Conservation (phyloP, 2,329 filamentous ascomycete species). For the Diplodia mutila region DNA sequence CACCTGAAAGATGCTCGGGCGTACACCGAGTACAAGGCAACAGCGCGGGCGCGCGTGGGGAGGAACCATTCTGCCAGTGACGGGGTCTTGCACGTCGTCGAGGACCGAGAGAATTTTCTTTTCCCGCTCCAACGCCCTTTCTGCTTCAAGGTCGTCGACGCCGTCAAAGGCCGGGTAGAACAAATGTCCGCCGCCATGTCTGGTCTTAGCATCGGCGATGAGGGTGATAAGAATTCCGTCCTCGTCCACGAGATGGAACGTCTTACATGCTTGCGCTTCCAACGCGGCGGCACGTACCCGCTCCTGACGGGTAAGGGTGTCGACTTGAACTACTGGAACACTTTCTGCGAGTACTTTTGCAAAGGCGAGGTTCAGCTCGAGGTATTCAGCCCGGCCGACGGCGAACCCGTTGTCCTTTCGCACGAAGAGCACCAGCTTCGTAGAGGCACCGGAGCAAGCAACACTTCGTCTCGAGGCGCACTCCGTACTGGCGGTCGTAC, state of each 20-base stretch:
- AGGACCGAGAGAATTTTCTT: background rate
- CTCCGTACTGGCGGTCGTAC: background rate
- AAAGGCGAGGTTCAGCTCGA: conserved; percentile 2
- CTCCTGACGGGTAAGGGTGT: background rate
- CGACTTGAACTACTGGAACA: conserved; percentile 4
- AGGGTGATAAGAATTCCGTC: background rate
- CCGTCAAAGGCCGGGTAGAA: background rate
- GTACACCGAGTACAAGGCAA: background rate
- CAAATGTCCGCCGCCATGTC: background rate
- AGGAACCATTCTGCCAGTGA: background rate
- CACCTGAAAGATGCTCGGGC: background rate
- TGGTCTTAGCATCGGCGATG: background rate
- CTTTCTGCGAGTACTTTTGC: background rate
- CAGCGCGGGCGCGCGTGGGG: background rate
- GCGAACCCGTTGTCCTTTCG: background rate
- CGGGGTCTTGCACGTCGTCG: background rate
- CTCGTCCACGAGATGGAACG: background rate
- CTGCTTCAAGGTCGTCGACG: background rate
- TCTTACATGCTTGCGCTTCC: background rate
- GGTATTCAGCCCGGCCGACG: background rate
- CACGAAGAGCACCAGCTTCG: background rate
- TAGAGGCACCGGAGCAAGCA: background rate
- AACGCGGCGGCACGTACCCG: background rate
- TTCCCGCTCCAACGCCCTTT: background rate
- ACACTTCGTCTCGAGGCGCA: background rate